Evolutionary conservation across 768 basidiomycete species (phyloP), one percentile per base, ranked within the genome.

Genomic region (Pluteus cervinus): DNA sequence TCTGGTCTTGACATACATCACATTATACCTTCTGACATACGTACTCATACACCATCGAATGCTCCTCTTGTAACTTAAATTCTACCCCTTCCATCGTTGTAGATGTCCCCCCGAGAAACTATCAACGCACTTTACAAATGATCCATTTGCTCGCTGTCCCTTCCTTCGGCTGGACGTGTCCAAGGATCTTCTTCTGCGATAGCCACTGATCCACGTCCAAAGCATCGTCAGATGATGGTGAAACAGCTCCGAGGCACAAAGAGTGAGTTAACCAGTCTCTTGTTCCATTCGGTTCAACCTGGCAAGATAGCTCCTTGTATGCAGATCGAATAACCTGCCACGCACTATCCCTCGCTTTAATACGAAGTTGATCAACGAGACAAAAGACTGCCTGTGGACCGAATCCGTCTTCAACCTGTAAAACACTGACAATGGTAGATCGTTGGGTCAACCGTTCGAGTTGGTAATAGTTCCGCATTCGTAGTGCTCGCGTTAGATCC

Each of bases 291-390:
- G 58, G 50, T 1, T 57, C 55, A 16, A 59, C 53, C 42, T 62
- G 60, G 42, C 65, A 71, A 21, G 61, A 58, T 12, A 85, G 39
- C 48, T 86, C 84, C 30, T 80, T 66, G 53, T 86, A 86, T 0
- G 75, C 74, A 15, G 69, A 62, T 21, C 81, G 74, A 29, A 86
- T 47, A 11, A 82, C 56, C 0, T 33, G 50, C 84, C 84, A 86
- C 2, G 75, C 58, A n/a, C 61, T 71, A 14, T 65, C 62, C 22
- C 78, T 66, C 5, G 66, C 66, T 54, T 73, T 78, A 2, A 41
- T 51, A 11, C 76, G 69, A 24, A 86, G 50, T 4, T 57, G 56
- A 15, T 71, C 65, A 7, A 80, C 50, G 1, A 79, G 61, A 11
- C 47, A 48, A 20, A 50, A 62, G 46, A 37, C 36, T 31, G 24